phyloP scores from a whole-genome alignment of 23 red algal species.

The Gracilaria vermiculophylla region DNA sequence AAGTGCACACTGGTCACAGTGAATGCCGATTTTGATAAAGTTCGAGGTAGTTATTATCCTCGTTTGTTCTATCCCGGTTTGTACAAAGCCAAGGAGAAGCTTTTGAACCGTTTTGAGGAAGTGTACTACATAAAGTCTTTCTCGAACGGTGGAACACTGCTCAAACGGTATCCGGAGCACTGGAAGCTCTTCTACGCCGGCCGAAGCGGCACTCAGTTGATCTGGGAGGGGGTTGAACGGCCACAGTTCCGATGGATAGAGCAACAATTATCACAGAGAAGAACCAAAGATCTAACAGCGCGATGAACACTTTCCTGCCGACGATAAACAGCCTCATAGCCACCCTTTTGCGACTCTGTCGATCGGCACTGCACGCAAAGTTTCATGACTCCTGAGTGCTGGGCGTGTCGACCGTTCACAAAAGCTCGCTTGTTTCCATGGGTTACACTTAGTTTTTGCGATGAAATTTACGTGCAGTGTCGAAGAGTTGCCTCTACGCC shows the following conservation, averaged over 20 bases:
- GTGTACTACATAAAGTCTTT: conserved; percentile 84
- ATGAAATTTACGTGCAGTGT: too few relatives aligned
- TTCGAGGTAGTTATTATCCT: conserved; percentile 90
- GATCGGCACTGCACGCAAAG: too few relatives aligned
- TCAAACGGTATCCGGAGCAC: conserved; percentile 53
- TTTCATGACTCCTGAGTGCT: too few relatives aligned
- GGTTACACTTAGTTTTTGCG: too few relatives aligned
- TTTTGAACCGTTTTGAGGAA: conserved; percentile 84
- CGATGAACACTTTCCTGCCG: not conserved
- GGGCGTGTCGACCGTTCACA: too few relatives aligned
- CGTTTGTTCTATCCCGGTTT: conserved; percentile 89
- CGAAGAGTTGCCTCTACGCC: too few relatives aligned
- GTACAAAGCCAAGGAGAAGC: conserved; percentile 53
- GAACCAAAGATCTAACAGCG: conserved; percentile 21
- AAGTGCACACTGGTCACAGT: conserved; percentile 66
- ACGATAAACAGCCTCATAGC: not conserved
- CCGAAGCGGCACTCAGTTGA: not conserved
- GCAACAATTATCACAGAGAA: not conserved
- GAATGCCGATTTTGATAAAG: conserved; percentile 93
- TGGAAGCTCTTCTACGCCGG: conserved; percentile 66
- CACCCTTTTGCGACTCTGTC: too few relatives aligned
- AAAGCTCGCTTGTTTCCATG: too few relatives aligned
- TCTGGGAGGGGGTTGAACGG: conserved; percentile 30
- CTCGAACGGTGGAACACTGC: conserved; percentile 54
- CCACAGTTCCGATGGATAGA: conserved; percentile 55